phyloP scores from a whole-genome alignment of 352 stramenopile species.

The Globisporangium irregulare region DNA sequence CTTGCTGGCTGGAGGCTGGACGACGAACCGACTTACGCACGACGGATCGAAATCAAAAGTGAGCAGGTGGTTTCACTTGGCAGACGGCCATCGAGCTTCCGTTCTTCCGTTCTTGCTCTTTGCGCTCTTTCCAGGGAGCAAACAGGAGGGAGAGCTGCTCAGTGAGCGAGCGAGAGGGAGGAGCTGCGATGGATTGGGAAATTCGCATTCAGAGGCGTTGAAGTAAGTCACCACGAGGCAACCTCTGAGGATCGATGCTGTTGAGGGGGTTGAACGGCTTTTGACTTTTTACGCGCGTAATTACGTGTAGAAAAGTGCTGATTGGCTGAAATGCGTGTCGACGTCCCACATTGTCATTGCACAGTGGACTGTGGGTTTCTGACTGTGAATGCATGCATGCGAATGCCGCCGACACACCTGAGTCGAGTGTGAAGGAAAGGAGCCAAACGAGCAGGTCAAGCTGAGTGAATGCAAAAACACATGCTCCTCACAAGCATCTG shows the following conservation, averaged over 20 bases:
- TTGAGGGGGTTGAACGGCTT: slow-evolving; percentile 6
- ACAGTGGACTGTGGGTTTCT: background rate
- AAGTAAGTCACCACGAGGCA: slow-evolving; percentile 13
- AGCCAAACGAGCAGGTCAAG: background rate
- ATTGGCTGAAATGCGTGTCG: slow-evolving; percentile 39
- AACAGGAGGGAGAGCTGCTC: background rate
- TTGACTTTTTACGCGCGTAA: slow-evolving; percentile 27
- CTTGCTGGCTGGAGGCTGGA: background rate
- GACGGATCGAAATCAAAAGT: slow-evolving; percentile 20
- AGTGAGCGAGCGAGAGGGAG: slow-evolving; percentile 5
- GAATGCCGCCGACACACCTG: background rate
- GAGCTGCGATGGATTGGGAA: slow-evolving; percentile 3
- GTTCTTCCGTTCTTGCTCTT: background rate
- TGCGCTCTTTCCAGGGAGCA: background rate
- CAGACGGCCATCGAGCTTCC: background rate
- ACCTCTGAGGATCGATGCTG: slow-evolving; percentile 12
- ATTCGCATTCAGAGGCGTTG: slow-evolving; percentile 18
- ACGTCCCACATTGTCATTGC: slow-evolving; percentile 16
- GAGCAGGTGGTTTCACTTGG: slow-evolving; percentile 13
- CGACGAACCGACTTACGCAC: slow-evolving; percentile 16
- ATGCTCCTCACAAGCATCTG: slow-evolving; percentile 1
- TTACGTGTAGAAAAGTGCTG: background rate
- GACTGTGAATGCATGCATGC: slow-evolving; percentile 6
- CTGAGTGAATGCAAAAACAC: slow-evolving; percentile 12
- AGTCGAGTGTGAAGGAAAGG: background rate